These are phyloP conservation scores for Nephelium lappaceum DNA, from an alignment of 345 rosid genomes.

Conservation along the genomic window DNA sequence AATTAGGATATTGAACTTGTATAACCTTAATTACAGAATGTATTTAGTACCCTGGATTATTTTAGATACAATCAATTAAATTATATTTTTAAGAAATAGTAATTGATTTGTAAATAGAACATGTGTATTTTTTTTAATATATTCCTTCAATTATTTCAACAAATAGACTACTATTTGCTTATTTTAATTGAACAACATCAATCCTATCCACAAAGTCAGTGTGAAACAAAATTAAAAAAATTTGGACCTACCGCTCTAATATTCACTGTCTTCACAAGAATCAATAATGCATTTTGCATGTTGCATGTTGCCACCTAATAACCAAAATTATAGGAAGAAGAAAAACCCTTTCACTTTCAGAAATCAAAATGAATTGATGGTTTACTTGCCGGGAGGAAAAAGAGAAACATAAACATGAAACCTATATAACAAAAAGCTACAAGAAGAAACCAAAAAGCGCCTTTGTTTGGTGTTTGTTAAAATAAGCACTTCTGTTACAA, in stretches of 20 bases:
- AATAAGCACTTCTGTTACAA: background rate
- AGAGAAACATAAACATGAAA: background rate
- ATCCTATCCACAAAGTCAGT: background rate
- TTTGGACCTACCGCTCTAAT: background rate
- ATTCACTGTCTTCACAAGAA: background rate
- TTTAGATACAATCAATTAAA: background rate
- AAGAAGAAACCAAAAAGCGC: background rate
- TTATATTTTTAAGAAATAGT: no score
- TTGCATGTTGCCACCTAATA: slow-evolving; percentile 1
- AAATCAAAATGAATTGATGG: slow-evolving; percentile 17
- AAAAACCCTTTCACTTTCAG: slow-evolving; percentile 25
- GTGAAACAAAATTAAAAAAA: background rate
- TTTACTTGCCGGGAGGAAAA: slow-evolving; percentile 36
- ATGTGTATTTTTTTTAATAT: no score
- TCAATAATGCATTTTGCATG: background rate
- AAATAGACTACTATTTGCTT: background rate
- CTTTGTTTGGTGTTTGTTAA: background rate
- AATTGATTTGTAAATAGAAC: background rate
- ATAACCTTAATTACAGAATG: no score
- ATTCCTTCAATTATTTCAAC: no score
- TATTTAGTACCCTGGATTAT: background rate
- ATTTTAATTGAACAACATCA: background rate
- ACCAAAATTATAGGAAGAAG: background rate
- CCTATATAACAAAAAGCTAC: background rate
- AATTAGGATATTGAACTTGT: no score